Conservation (phyloP, 495 filamentous ascomycete species). For the Penicillium arizonense region DNA sequence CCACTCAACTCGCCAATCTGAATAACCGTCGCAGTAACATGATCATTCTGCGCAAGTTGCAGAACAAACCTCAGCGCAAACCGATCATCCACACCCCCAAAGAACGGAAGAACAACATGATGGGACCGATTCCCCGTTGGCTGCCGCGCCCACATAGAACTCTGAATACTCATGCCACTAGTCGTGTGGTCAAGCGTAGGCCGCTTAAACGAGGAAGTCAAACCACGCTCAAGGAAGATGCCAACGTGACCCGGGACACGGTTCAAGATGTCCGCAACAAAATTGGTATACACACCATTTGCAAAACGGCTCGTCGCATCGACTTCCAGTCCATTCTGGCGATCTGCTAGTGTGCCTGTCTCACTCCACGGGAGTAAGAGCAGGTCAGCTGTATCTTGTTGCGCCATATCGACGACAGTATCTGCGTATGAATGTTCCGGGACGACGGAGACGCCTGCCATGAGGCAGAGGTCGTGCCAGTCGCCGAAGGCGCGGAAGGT, state of each 20-base stretch:
- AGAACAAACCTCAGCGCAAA: constrained; percentile 76
- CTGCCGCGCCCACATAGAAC: constrained; percentile 40
- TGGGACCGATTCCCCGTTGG: constrained; percentile 61
- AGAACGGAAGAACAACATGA: constrained; percentile 84
- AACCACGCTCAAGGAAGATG: constrained; percentile 76
- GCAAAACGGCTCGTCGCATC: constrained; percentile 29
- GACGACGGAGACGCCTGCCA: constrained; percentile 73
- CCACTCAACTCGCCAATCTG: constrained; percentile 17
- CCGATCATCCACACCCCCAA: constrained; percentile 84
- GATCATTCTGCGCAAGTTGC: constrained; percentile 72
- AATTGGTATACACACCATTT: constrained; percentile 56
- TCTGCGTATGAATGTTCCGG: constrained; percentile 79
- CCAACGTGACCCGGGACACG: constrained; percentile 65
- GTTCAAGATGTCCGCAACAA: constrained; percentile 63
- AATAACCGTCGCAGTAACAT: constrained; percentile 52
- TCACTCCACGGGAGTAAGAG: constrained; percentile 91
- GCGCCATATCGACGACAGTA: constrained; percentile 64
- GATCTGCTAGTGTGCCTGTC: constrained; percentile 69
- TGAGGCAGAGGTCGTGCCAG: constrained; percentile 79
- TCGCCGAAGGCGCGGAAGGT: constrained; percentile 87
- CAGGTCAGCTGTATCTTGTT: constrained; percentile 70
- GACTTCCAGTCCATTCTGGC: constrained; percentile 29
- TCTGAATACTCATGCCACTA: constrained; percentile 60
- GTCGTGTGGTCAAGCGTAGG: constrained; percentile 37
- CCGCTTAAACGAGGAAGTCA: constrained; percentile 10